phyloP scores from a whole-genome alignment of 345 rosid species.

The Camelina neglecta region DNA sequence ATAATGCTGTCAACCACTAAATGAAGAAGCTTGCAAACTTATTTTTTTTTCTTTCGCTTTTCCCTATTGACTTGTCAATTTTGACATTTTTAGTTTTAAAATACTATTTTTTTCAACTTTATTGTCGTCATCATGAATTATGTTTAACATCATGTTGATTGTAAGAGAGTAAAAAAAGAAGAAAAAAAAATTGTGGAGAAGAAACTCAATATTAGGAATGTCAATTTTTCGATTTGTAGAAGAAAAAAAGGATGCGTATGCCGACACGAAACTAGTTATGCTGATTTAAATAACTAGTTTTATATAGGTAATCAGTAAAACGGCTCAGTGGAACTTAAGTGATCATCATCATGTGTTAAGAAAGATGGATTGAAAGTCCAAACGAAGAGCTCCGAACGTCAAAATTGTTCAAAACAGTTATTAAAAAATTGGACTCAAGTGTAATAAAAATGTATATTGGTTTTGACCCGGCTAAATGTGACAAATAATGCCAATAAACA shows the following conservation, averaged over 20 bases:
- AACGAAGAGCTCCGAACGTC: constrained; percentile 1
- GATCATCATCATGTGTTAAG: not conserved
- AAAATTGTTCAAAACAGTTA: not conserved
- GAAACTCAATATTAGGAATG: constrained; percentile 7
- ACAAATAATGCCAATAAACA: constrained; percentile 10
- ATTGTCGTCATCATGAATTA: not conserved
- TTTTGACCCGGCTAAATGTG: constrained; percentile 18
- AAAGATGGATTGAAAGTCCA: not conserved
- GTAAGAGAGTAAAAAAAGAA: not conserved
- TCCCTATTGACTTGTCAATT: constrained; percentile 5
- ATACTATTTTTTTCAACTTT: not conserved
- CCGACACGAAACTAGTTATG: not conserved
- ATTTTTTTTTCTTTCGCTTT: not conserved
- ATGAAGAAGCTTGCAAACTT: not conserved
- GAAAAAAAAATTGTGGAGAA: not conserved
- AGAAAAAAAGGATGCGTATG: not conserved
- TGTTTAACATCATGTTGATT: not conserved
- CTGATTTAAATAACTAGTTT: too few relatives aligned
- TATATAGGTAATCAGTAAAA: not conserved
- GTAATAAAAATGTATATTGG: not conserved
- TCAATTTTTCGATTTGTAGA: not conserved
- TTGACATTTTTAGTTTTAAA: constrained; percentile 21
- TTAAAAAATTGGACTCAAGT: not conserved
- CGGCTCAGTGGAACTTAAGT: constrained; percentile 21
- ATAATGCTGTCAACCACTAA: not conserved